Conservation (phyloP, 192 early-diverging fungal species). For the Funneliformis mosseae region DNA sequence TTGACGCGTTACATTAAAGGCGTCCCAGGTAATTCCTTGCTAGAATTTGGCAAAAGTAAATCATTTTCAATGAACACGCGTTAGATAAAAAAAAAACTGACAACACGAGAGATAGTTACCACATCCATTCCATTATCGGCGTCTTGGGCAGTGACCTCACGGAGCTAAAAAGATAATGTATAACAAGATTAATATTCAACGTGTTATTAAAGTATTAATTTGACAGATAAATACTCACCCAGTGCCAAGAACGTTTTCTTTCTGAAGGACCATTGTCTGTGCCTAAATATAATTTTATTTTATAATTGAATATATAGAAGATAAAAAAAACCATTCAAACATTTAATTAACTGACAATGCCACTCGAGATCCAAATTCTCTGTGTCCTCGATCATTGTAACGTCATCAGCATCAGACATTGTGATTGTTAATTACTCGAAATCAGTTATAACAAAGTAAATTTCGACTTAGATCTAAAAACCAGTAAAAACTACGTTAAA, state of each 20-base stretch:
- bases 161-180: neutral
- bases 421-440: too few relatives aligned
- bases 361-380: slow-evolving; percentile 9
- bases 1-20: slow-evolving; percentile 35
- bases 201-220: neutral
- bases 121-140: slow-evolving; percentile 42
- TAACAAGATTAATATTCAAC: neutral
- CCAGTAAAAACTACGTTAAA: neutral
- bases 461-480: too few relatives aligned
- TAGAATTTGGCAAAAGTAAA: slow-evolving; percentile 3
- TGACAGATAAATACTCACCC: neutral
- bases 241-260: slow-evolving; percentile 14
- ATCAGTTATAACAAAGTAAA: too few relatives aligned
- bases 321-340: neutral
- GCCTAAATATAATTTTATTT: neutral
- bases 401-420: slow-evolving; percentile 16
- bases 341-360: neutral
- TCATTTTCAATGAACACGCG: neutral
- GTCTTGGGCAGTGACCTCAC: slow-evolving; percentile 37
- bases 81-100: neutral
- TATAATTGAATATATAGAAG: neutral
- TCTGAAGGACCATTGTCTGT: slow-evolving; percentile 1
- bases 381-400: neutral
- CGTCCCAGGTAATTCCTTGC: slow-evolving; percentile 47
- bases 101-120: slow-evolving; percentile 28